A percentile compares a stretch with the other conserved stretches of the same genome.
These are phyloP conservation scores for Colletotrichum australisinense DNA, from an alignment of 2,329 filamentous ascomycete genomes.

Conservation along the genomic window DNA sequence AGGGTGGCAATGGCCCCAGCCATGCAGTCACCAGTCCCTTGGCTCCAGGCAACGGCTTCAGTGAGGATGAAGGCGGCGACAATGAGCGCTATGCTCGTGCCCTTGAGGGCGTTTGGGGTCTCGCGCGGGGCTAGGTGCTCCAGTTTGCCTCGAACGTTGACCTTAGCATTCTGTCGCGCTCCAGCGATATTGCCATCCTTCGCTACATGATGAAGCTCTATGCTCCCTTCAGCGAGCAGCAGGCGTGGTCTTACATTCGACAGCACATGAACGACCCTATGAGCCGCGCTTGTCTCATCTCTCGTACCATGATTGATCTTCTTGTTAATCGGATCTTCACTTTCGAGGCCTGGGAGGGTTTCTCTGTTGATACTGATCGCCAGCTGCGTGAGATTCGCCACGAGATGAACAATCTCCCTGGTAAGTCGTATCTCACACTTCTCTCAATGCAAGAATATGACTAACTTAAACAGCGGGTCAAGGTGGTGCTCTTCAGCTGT, in stretches of 20 bases:
- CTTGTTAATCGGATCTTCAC: conserved; percentile 55
- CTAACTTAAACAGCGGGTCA: conserved; percentile 21
- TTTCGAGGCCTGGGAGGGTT: conserved; percentile 52
- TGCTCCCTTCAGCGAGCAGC: conserved; percentile 45
- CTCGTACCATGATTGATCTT: conserved; percentile 54
- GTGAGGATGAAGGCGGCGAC: conserved; percentile 16
- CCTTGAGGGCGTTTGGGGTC: conserved; percentile 34
- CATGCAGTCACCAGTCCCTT: conserved; percentile 8
- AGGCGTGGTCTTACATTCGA: conserved; percentile 54
- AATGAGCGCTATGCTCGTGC: conserved; percentile 32
- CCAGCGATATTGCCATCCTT: conserved; percentile 20
- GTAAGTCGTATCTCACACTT: conserved; percentile 39
- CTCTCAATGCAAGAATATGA: background rate
- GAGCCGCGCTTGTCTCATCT: conserved; percentile 55
- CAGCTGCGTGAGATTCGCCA: conserved; percentile 48
- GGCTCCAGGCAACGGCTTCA: background rate
- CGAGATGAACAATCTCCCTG: conserved; percentile 48
- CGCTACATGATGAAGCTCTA: conserved; percentile 35
- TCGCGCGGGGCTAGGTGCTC: conserved; percentile 35
- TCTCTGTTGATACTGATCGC: conserved; percentile 47
- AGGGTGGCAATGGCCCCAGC: conserved; percentile 11
- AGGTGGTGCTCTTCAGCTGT: conserved; percentile 45
- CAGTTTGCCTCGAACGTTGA: conserved; percentile 31
- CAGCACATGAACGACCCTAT: conserved; percentile 52
- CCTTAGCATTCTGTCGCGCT: conserved; percentile 8